These are phyloP conservation scores for Hypoxylon rubiginosum DNA, from an alignment of 2,329 filamentous ascomycete species.

Conservation along the genomic window DNA sequence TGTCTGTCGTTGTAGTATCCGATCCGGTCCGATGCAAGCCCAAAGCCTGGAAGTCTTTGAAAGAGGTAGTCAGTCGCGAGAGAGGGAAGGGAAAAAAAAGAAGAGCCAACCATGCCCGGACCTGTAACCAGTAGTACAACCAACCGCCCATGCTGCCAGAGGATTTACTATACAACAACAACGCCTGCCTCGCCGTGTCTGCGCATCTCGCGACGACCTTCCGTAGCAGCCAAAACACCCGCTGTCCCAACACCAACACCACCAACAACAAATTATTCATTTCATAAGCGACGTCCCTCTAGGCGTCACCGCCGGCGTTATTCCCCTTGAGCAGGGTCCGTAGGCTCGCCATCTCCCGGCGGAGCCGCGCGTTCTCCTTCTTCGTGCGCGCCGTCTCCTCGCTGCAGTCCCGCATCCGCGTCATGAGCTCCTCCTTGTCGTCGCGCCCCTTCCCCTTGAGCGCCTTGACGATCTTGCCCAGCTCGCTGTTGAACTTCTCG, in stretches of 20 bases:
- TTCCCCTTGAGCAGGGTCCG: conserved; percentile 65
- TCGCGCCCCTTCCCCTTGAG: conserved; percentile 79
- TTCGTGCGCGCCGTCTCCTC: conserved; percentile 83
- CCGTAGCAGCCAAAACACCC: conserved; percentile 38
- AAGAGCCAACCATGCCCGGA: conserved; percentile 6
- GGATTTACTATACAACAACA: conserved; percentile 12
- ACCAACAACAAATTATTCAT: conserved; percentile 10
- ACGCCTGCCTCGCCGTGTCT: conserved; percentile 24
- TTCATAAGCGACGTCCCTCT: conserved; percentile 45
- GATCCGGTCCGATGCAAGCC: neutral
- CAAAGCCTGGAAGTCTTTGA: conserved; percentile 12
- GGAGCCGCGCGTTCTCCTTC: conserved; percentile 87
- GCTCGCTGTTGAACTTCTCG: conserved; percentile 90
- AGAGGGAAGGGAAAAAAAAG: no score
- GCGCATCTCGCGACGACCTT: conserved; percentile 37
- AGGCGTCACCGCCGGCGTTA: conserved; percentile 46
- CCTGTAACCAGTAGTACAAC: conserved; percentile 13
- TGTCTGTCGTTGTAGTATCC: neutral
- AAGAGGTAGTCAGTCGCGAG: no score
- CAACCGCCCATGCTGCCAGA: conserved; percentile 20
- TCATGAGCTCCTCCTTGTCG: conserved; percentile 82
- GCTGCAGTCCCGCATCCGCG: conserved; percentile 76
- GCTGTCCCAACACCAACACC: conserved; percentile 19
- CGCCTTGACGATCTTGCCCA: conserved; percentile 84
- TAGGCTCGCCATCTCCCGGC: conserved; percentile 83